Conservation (phyloP, 805 yeast genomes). For the Starmerella bombi region DNA sequence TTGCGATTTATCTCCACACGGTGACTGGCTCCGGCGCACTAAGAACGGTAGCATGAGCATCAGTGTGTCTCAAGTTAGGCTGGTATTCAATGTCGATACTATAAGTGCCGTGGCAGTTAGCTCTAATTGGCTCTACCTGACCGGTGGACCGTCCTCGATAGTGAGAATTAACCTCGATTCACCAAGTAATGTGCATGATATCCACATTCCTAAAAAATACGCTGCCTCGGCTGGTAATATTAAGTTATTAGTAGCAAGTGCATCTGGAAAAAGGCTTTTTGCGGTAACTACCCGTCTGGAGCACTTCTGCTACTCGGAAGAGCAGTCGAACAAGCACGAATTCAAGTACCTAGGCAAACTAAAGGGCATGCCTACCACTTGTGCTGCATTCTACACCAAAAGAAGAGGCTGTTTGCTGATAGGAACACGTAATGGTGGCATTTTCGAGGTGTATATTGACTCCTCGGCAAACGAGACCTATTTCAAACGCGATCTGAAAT, state of each 20-base stretch:
- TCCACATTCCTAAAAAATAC: conserved; percentile 24
- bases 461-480: conserved; percentile 31
- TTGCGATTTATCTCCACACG: too few relatives aligned
- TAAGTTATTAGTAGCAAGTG: conserved; percentile 35
- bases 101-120: conserved; percentile 42
- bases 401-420: conserved; percentile 37
- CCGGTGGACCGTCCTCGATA: conserved; percentile 40
- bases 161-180: conserved; percentile 51
- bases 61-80: conserved; percentile 34
- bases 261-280: conserved; percentile 40
- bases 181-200: conserved; percentile 44
- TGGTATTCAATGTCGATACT: conserved; percentile 36
- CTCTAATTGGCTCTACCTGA: conserved; percentile 43
- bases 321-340: conserved; percentile 32
- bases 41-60: too few relatives aligned
- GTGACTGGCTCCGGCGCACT: too few relatives aligned
- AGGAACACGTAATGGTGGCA: conserved; percentile 37
- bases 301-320: conserved; percentile 30
- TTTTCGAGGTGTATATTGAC: conserved; percentile 38
- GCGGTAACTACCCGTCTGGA: conserved; percentile 37
- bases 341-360: conserved; percentile 36
- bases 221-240: conserved; percentile 25
- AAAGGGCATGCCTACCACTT: conserved; percentile 34
- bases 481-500: conserved; percentile 32
- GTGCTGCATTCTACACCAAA: conserved; percentile 34